Evolutionary conservation across 805 yeast genomes (phyloP).

Genomic region (Zygotorulaspora danielsina): DNA sequence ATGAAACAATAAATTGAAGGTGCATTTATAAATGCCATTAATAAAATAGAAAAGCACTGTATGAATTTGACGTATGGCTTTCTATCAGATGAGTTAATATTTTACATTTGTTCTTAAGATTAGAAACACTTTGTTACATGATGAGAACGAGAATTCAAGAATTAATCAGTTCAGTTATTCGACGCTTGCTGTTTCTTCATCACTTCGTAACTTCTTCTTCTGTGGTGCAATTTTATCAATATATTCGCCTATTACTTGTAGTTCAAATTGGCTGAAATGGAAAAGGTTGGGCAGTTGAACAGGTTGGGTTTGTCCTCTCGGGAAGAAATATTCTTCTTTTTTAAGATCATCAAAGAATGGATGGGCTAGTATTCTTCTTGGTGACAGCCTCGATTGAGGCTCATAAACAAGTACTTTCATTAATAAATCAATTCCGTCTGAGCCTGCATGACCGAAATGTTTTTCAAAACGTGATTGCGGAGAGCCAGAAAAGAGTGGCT

Average conservation of each 20-base stretch:
- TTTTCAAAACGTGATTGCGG: slow-evolving; percentile 56
- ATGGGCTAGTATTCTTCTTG: slow-evolving; percentile 80
- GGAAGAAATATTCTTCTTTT: slow-evolving; percentile 47
- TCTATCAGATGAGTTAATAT: no score
- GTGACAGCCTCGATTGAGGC: slow-evolving; percentile 76
- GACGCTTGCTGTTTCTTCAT: slow-evolving; percentile 3
- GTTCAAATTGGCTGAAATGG: slow-evolving; percentile 69
- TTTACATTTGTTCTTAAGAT: no score
- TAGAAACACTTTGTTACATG: slow-evolving; percentile 1
- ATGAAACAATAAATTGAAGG: no score
- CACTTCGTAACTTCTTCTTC: slow-evolving; percentile 2
- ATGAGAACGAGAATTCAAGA: neutral
- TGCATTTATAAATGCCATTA: no score
- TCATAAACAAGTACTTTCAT: slow-evolving; percentile 81
- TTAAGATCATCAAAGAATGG: slow-evolving; percentile 86
- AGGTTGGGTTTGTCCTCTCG: slow-evolving; percentile 48
- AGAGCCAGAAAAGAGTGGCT: slow-evolving; percentile 55
- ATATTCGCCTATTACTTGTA: slow-evolving; percentile 42
- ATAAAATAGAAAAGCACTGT: no score
- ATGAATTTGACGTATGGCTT: no score
- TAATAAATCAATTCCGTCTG: slow-evolving; percentile 80
- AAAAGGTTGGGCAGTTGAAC: slow-evolving; percentile 48
- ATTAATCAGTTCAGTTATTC: neutral
- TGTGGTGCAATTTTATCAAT: slow-evolving; percentile 21
- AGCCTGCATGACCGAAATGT: slow-evolving; percentile 72